Conservation (phyloP, 176 grass and related monocot genomes). For the Eragrostis curvula region DNA sequence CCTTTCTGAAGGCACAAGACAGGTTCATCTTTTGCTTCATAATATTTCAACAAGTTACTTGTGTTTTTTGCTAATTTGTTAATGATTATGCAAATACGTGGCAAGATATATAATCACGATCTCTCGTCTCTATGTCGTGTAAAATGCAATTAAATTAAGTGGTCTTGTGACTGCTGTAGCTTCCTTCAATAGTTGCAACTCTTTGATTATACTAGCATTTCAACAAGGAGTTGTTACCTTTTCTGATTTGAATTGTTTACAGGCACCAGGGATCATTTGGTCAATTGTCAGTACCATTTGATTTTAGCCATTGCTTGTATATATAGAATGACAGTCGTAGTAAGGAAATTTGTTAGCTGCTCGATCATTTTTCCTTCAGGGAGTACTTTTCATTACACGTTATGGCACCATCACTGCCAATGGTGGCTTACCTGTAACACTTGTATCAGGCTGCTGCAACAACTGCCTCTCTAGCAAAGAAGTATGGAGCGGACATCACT, state of each 20-base stretch:
- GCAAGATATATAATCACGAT: not conserved
- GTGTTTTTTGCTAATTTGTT: not conserved
- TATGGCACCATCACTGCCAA: slow-evolving; percentile 1
- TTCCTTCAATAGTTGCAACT: not conserved
- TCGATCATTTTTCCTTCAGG: slow-evolving; percentile 9
- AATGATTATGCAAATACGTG: not conserved
- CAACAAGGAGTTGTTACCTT: not conserved
- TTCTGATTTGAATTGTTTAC: not conserved
- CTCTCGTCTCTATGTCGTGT: not conserved
- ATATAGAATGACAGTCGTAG: not conserved
- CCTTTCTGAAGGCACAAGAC: slow-evolving; percentile 97
- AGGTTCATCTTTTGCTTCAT: slow-evolving; percentile 51
- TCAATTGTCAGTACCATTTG: not conserved
- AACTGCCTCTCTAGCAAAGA: slow-evolving; percentile 85
- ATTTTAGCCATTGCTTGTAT: slow-evolving; percentile 1
- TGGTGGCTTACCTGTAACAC: slow-evolving; percentile 18
- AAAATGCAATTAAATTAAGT: not conserved
- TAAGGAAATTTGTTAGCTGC: slow-evolving; percentile 13
- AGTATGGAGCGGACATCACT: slow-evolving; percentile 93
- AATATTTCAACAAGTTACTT: not conserved
- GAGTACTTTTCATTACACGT: not conserved
- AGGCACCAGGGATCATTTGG: not conserved
- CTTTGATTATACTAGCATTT: not conserved
- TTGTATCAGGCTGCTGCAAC: slow-evolving; percentile 86
- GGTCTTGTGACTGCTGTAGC: not conserved